Evolutionary conservation across 257 asterid species (phyloP), one percentile per base, ranked within the genome.

Genomic region (Ajuga chamaepitys): DNA sequence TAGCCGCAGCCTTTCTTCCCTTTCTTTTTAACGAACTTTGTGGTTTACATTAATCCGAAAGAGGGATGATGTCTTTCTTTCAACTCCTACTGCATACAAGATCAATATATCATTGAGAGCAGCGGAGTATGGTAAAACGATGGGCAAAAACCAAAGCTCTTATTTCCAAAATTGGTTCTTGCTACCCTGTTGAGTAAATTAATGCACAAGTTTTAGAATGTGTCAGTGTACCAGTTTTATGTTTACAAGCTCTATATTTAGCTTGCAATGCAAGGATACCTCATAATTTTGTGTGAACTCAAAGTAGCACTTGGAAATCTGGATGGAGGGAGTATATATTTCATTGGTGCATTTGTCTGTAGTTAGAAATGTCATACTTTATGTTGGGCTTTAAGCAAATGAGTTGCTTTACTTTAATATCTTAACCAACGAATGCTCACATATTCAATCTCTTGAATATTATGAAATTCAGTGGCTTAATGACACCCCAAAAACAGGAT

Each of bases 21-120:
- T 18, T 22, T 62, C 50, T 71, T 12, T 46, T 42, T 61, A 20
- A 20, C 41, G 25, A 54, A 47, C 37, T 25, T 14, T 60, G 46
- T 56, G 34, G 54, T 62, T 53, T 40, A 17, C 71, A 21, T 44
- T 40, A 24, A 48, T 41, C 26, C 59, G 41, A 52, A 9, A 64
- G 65, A 56, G 56, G 30, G 21, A 24, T 41, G 63, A 28, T 40
- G 74, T 26, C 70, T 40, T 56, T 2, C 53, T 53, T 62, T 64
- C 66, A 55, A 20, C 65, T 77, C 44, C 62, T 73, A 41, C 57
- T 44, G n/a, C 32, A 40, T 62, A 50, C 32, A 64, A 52, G 50
- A 59, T 51, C 41, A 38, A 14, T 66, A 48, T 65, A 50, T 66
- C 62, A 54, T 40, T 42, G 70, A 59, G 73, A 48, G 42, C 32